Evolutionary conservation across 2,329 filamentous ascomycete species (phyloP).

Genomic region (Penicillium janthinellum): DNA sequence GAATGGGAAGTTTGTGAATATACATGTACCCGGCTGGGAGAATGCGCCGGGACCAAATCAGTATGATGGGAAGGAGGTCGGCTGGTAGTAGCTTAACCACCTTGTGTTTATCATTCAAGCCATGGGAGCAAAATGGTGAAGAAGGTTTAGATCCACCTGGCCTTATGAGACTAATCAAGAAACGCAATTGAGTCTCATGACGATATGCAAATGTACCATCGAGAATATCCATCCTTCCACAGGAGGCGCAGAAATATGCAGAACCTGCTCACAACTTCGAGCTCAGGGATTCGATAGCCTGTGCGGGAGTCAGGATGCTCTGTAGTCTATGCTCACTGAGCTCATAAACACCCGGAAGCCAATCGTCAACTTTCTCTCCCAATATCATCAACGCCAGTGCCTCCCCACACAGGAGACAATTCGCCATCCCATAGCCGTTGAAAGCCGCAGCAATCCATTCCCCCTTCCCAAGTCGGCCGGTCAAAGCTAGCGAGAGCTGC

Average conservation of each 20-base stretch:
- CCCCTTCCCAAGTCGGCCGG: conserved; percentile 18
- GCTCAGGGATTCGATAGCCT: conserved; percentile 16
- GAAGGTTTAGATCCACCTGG: no score
- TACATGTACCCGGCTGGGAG: conserved; percentile 44
- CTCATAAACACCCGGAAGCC: conserved; percentile 33
- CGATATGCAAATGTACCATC: background rate
- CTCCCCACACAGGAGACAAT: conserved; percentile 45
- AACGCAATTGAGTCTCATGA: background rate
- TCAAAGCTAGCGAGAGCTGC: conserved; percentile 46
- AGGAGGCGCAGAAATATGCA: background rate
- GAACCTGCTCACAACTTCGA: conserved; percentile 15
- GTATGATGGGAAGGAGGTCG: conserved; percentile 40
- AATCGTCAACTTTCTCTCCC: conserved; percentile 25
- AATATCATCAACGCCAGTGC: conserved; percentile 34
- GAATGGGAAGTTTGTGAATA: conserved; percentile 53
- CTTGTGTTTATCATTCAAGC: background rate
- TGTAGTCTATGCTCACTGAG: conserved; percentile 18
- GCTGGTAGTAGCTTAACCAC: conserved; percentile 28
- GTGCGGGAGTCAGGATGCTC: conserved; percentile 15
- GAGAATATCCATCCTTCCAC: background rate
- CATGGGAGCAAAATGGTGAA: no score
- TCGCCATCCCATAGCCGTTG: conserved; percentile 68
- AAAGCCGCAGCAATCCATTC: conserved; percentile 63
- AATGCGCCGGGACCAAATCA: conserved; percentile 36
- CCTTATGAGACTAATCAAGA: no score